Base-by-base conservation (phyloP, 2,329 filamentous ascomycete species). In the Emydomyces testavorans region DNA sequence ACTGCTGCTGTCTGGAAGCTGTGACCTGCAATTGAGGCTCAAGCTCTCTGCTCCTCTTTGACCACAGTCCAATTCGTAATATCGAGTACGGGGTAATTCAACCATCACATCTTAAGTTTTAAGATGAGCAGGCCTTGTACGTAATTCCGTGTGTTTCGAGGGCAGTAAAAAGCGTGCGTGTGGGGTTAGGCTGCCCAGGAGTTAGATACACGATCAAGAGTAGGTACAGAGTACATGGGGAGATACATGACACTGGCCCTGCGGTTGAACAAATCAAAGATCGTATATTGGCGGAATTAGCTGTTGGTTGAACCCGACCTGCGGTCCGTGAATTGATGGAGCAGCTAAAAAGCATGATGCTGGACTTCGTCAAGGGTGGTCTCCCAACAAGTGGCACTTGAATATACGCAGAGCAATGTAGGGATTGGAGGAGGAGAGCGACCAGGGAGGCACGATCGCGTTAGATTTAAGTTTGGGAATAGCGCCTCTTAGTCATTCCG, bases 301-400 rank as follows among this genome's bases (percentile, higher is more conserved):
- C 16, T 32, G 39, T 42, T 42, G 39, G 39, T n/a, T 32, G 21
- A 23, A 40, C 7, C 38, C 24, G 38, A 29, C 11, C 32, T 26
- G 6, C 11, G 28, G 7, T 32, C 11, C 5, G 37, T 21, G 20
- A 11, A 15, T 18, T 31, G 29, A 31, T n/a, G 29, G 29, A 11
- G n/a, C 29, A 31, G 8, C 29, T 31, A 11, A 31, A 23, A 23
- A 29, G 38, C 8, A 18, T 29, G 38, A 29, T 16, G 38, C 28
- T 42, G 39, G 16, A 23, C 26, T 42, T 23, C 26, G 39, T 42
- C 39, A 31, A 42, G 39, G 39, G 10, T 42, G 4, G 37, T 28
- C n/a, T 29, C 15, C 39, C 32, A 31, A 42, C 26, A 42, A 23
- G 39, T 42, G 39, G 39, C 31, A 42, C 39, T 42, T 31, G 39